phyloP scores from a whole-genome alignment of 495 filamentous ascomycete species.

The Penicillium canescens region DNA sequence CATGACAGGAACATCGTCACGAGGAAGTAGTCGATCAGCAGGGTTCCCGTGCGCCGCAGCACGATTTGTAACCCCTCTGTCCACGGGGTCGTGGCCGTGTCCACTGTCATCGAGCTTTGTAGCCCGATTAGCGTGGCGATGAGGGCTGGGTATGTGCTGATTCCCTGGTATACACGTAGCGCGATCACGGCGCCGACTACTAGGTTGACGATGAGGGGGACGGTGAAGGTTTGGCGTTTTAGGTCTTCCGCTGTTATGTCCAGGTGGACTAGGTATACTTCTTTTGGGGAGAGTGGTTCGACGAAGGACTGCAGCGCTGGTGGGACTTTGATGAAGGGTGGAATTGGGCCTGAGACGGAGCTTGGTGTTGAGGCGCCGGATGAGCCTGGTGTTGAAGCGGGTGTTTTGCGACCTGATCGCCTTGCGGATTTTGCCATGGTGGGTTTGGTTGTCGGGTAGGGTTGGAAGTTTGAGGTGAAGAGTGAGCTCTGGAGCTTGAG shows the following conservation, averaged over 20 bases:
- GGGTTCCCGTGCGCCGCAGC: conserved; percentile 53
- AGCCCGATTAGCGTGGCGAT: conserved; percentile 60
- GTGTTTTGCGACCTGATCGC: conserved; percentile 29
- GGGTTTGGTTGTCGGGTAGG: background rate
- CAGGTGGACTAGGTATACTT: conserved; percentile 79
- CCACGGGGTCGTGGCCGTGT: conserved; percentile 51
- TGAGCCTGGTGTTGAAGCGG: conserved; percentile 27
- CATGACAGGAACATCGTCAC: conserved; percentile 68
- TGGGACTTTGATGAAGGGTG: conserved; percentile 65
- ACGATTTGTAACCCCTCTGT: conserved; percentile 49
- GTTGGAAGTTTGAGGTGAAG: conserved; percentile 1
- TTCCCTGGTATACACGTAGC: conserved; percentile 59
- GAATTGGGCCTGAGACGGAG: conserved; percentile 43
- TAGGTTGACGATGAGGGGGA: conserved; percentile 71
- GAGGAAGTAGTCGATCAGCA: conserved; percentile 72
- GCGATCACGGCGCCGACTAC: conserved; percentile 57
- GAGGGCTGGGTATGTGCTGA: conserved; percentile 67
- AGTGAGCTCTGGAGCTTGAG: background rate
- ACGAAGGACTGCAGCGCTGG: conserved; percentile 60
- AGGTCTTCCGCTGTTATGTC: conserved; percentile 61
- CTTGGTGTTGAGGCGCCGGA: conserved; percentile 40
- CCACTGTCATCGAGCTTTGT: conserved; percentile 56
- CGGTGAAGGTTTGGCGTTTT: conserved; percentile 75
- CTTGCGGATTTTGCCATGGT: conserved; percentile 45
- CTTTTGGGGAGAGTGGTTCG: conserved; percentile 54